Evolutionary conservation across 371 early-diverging fungal genomes (phyloP), one percentile per base, ranked within the genome.

Genomic region (Mucor velutinosus): DNA sequence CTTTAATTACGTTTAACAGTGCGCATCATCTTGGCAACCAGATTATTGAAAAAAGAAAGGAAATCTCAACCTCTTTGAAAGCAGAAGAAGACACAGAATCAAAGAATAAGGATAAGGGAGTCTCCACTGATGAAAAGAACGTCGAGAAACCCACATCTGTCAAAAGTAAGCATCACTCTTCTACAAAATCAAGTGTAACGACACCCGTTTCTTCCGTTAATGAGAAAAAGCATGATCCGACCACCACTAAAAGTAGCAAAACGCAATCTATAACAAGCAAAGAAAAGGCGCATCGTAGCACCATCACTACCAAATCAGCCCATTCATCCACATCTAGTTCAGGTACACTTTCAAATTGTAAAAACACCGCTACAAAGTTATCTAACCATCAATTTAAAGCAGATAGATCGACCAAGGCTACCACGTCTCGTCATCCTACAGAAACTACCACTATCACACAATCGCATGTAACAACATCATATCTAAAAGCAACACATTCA

Each of bases 151-250:
- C 51, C 23, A 25, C 21, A 4, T 51, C 51, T 51, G 51, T 51
- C 51, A 51, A 51, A 51, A 51, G 23, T 51, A 25, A 25, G 12
- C 51, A 51, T 51, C 51, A 51, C 25, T 23, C 21, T 51, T 51
- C 51, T 51, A 51, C 51, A 51, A 51, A 51, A 51, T 25, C 51
- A 51, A 51, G 60, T 78, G 17, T 79, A 80, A 55, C 77, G 79
- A 56, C 56, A 32, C 32, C 56, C 56, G 56, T 56, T 32, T 56
- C 56, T 15, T 56, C 56, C 32, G 56, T 32, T 56, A 12, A 7
- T 19, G 15, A 17, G 29, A 3, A 33, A 33, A 33, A 51, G 23
- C 11, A 17, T n/a, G 56, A 56, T 56, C 56, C 14, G 29, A 51
- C 51, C 25, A 51, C 51, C 17, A 45, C 45, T 45, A 19, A n/a